A percentile compares a stretch with the other conserved stretches of the same genome.
These are phyloP conservation scores for Eucalyptus pauciflora DNA, from an alignment of 345 rosid species.

Conservation along the genomic window DNA sequence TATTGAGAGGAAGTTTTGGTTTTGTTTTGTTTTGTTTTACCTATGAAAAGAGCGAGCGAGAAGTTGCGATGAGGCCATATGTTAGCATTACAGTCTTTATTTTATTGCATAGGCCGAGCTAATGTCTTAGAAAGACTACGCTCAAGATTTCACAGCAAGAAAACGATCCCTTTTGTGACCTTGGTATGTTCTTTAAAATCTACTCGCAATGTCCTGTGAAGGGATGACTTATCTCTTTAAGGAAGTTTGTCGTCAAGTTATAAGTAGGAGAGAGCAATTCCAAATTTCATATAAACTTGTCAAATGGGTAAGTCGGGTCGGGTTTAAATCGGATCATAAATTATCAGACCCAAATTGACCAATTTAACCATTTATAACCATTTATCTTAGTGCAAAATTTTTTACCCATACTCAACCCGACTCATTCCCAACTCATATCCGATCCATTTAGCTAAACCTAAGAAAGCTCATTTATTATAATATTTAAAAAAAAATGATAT, in stretches of 20 bases:
- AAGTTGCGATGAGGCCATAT: not conserved
- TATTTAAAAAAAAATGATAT: too few relatives aligned
- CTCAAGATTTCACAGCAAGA: not conserved
- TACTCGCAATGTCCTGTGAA: not conserved
- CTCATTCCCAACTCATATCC: too few relatives aligned
- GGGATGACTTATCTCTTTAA: not conserved
- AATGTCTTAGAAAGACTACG: not conserved
- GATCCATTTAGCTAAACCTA: too few relatives aligned
- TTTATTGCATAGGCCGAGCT: not conserved
- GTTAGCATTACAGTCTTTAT: not conserved
- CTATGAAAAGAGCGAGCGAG: not conserved
- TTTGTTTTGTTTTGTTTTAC: too few relatives aligned
- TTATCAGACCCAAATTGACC: fast-evolving
- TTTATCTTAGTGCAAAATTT: too few relatives aligned
- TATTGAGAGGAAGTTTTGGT: not conserved
- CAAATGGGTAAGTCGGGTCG: fast-evolving
- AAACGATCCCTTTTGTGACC: not conserved
- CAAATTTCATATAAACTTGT: too few relatives aligned
- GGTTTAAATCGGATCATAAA: too few relatives aligned
- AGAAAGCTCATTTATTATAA: too few relatives aligned
- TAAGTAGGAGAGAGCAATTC: not conserved
- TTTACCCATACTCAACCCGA: fast-evolving
- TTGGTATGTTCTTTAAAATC: not conserved
- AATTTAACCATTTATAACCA: too few relatives aligned
- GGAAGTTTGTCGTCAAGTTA: not conserved